A percentile compares a stretch with the other conserved stretches of the same genome.
Evolutionary conservation across 352 stramenopile genomes (phyloP).

Genomic region (Phytophthora pseudosyringae): DNA sequence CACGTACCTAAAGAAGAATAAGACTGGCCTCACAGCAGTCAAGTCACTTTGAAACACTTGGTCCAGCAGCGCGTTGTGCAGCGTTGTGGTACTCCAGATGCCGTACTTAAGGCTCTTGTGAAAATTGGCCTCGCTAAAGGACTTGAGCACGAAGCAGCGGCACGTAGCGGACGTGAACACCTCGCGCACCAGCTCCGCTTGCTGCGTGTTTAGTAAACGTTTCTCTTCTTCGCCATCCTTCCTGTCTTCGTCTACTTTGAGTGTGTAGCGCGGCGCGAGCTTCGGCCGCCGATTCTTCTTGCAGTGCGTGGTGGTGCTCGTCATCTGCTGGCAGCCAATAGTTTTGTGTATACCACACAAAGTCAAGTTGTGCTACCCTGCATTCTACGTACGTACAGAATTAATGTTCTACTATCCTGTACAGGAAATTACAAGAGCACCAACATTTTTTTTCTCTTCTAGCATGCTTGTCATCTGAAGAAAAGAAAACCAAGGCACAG

Average conservation of each 20-base stretch:
- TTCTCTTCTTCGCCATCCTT: constrained; percentile 3
- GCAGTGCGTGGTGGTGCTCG: neutral
- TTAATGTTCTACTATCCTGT: too few species aligned
- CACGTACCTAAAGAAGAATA: constrained; percentile 82
- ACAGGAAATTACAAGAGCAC: too few species aligned
- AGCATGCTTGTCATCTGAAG: too few species aligned
- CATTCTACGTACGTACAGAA: too few species aligned
- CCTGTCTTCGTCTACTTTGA: neutral
- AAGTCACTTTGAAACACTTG: constrained; percentile 77
- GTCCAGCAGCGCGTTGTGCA: constrained; percentile 72
- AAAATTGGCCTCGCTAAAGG: constrained; percentile 86
- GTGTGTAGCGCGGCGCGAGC: constrained; percentile 56
- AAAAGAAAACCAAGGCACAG: too few species aligned
- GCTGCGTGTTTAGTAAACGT: constrained; percentile 25
- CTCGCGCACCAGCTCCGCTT: constrained; percentile 53
- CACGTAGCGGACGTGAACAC: constrained; percentile 68
- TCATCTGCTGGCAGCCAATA: constrained; percentile 8
- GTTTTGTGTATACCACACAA: neutral
- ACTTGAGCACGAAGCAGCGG: constrained; percentile 87
- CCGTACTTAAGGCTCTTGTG: constrained; percentile 89
- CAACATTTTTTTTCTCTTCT: too few species aligned
- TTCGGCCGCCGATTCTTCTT: constrained; percentile 43
- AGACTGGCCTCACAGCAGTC: constrained; percentile 62
- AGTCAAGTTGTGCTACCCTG: too few species aligned
- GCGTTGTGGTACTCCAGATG: constrained; percentile 79